A percentile compares a stretch with the other conserved stretches of the same genome.
Evolutionary conservation across 2,329 filamentous ascomycete species (phyloP).

Genomic region (Diplodia seriata): DNA sequence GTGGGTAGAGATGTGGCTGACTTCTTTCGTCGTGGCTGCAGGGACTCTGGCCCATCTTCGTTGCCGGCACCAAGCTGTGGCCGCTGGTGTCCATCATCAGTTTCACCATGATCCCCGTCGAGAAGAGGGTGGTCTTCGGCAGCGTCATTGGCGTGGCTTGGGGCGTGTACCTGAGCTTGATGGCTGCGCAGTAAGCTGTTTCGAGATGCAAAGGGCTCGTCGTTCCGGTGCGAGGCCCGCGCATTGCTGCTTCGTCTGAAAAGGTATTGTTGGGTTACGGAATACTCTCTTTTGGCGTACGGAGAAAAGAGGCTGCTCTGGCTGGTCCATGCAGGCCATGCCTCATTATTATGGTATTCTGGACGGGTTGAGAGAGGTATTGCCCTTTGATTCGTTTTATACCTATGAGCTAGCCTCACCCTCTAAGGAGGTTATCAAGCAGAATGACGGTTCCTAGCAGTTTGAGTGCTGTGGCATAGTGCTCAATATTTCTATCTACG

Average conservation of each 20-base stretch:
- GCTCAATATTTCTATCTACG: background rate
- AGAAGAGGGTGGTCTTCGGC: conserved; percentile 73
- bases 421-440: background rate
- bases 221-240: background rate
- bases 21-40: conserved; percentile 36
- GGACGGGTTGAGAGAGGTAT: background rate
- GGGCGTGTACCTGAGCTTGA: conserved; percentile 68
- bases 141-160: conserved; percentile 74
- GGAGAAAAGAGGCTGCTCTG: background rate
- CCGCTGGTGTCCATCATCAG: conserved; percentile 73
- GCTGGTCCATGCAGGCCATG: background rate
- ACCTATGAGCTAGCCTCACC: background rate
- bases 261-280: background rate
- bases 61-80: conserved; percentile 76
- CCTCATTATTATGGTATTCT: background rate
- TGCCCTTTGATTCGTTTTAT: background rate
- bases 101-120: conserved; percentile 74
- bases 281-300: background rate
- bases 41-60: conserved; percentile 63
- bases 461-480: background rate
- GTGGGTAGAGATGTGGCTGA: background rate
- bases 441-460: background rate
- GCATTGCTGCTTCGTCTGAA: background rate
- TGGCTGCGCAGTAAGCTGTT: conserved; percentile 11
- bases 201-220: background rate